Percentiles rank a stretch among this genome's conserved stretches.
phyloP scores from a whole-genome alignment of 768 basidiomycete genomes.

The Ramaria sp. region DNA sequence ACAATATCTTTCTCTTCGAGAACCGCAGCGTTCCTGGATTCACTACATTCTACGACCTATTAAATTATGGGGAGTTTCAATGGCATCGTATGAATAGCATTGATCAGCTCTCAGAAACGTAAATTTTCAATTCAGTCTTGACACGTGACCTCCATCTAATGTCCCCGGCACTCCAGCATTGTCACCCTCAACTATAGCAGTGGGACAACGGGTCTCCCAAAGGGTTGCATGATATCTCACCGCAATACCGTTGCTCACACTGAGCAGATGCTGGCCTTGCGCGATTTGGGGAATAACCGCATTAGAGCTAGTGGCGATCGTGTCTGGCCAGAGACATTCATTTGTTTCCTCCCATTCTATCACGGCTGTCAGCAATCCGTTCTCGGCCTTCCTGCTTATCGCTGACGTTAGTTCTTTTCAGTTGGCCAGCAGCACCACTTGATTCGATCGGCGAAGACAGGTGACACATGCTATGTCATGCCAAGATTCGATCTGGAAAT shows the following conservation, averaged over 20 bases:
- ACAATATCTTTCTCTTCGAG: constrained; percentile 9
- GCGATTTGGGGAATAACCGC: constrained; percentile 1
- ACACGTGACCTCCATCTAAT: neutral
- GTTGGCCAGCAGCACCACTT: constrained; percentile 9
- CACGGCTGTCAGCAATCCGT: constrained; percentile 6
- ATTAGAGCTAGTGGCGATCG: constrained; percentile 2
- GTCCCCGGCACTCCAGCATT: neutral
- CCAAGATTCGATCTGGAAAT: constrained; percentile 9
- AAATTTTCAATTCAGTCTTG: neutral
- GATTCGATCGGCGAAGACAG: constrained; percentile 6
- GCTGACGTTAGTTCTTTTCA: neutral
- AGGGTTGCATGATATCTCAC: constrained; percentile 29
- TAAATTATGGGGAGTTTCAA: constrained; percentile 5
- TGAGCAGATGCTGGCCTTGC: constrained; percentile 9
- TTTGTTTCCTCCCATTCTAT: constrained; percentile 9
- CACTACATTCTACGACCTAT: constrained; percentile 4
- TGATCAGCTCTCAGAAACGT: constrained; percentile 3
- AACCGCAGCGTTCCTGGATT: constrained; percentile 1
- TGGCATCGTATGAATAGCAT: neutral
- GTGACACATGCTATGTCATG: constrained; percentile 10
- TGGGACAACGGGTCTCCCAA: constrained; percentile 74
- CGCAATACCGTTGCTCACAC: constrained; percentile 8
- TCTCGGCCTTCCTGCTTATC: neutral
- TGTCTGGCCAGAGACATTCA: constrained; percentile 9
- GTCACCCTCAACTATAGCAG: constrained; percentile 28